phyloP scores from a whole-genome alignment of 352 stramenopile genomes.

The Aphanomyces invadans region DNA sequence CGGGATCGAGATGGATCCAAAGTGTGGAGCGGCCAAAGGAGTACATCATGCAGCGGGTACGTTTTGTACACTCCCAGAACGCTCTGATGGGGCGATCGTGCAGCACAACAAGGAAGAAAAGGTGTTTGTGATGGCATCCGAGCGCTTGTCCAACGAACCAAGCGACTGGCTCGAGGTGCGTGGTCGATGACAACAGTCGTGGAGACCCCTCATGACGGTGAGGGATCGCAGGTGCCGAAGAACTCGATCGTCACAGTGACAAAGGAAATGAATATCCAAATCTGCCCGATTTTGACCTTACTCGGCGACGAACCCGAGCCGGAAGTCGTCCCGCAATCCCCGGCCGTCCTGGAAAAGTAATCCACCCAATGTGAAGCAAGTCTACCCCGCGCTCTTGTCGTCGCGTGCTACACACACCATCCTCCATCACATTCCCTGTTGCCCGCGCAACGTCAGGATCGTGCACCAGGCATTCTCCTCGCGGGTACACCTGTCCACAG shows the following conservation, averaged over 20 bases:
- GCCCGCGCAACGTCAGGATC: no score
- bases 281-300: conserved; percentile 23
- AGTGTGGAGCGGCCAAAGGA: conserved; percentile 23
- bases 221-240: conserved; percentile 19
- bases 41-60: conserved; percentile 27
- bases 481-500: no score
- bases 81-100: no score
- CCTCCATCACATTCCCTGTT: no score
- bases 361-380: no score
- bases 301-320: conserved; percentile 22
- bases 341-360: conserved; percentile 3
- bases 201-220: no score
- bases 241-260: conserved; percentile 25
- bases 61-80: no score
- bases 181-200: neutral
- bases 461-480: no score
- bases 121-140: conserved; percentile 26
- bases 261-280: conserved; percentile 27
- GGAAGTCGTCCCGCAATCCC: conserved; percentile 1
- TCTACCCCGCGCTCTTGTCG: no score
- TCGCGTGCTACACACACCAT: no score
- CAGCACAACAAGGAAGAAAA: conserved; percentile 28
- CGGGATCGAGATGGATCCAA: conserved; percentile 22
- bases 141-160: conserved; percentile 25
- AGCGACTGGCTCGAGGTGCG: conserved; percentile 25